Conservation (phyloP, 306 rosid genomes). For the Prinsepia uniflora region DNA sequence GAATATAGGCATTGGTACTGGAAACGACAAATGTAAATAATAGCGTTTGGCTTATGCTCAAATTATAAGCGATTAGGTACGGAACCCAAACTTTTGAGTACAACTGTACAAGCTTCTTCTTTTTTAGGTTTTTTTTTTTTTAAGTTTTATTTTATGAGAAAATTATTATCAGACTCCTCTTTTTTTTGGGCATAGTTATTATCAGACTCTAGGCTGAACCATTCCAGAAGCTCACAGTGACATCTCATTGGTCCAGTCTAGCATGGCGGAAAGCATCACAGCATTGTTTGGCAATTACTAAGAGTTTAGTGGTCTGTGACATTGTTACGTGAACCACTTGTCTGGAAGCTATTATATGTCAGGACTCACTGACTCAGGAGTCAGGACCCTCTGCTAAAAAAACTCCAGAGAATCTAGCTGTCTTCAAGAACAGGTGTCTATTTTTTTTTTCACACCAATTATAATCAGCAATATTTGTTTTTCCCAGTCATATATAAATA, state of each 20-base stretch:
- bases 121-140: no score
- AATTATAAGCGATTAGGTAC: conserved; percentile 24
- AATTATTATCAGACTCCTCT: not conserved
- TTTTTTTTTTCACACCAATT: not conserved
- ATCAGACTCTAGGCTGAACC: not conserved
- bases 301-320: conserved; percentile 5
- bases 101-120: not conserved
- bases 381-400: not conserved
- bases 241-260: conserved; percentile 6
- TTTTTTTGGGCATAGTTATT: no score
- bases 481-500: not conserved
- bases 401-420: conserved; percentile 9
- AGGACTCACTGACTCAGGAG: not conserved
- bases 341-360: not conserved
- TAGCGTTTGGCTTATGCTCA: conserved; percentile 10
- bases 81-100: conserved; percentile 20
- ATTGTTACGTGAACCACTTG: not conserved
- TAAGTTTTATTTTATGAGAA: not conserved
- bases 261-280: not conserved
- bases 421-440: conserved; percentile 8
- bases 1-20: conserved; percentile 13
- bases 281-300: not conserved
- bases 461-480: not conserved
- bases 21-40: not conserved
- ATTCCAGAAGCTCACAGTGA: not conserved